Evolutionary conservation across 1,139 yeast species (phyloP).

Genomic region (Yamadazyma membranifaciens): DNA sequence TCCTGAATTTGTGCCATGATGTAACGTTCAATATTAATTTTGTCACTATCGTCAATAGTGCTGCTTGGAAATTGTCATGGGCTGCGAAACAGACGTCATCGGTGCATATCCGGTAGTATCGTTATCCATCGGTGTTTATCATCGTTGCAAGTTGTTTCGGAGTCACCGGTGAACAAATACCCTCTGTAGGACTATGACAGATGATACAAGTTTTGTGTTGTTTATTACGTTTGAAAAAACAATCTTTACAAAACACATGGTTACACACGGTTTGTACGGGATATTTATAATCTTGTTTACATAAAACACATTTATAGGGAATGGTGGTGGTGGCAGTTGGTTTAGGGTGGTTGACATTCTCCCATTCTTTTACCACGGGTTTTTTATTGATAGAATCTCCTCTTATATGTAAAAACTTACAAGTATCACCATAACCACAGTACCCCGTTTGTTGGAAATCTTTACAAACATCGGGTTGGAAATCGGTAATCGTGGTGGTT

Average conservation of each 20-base stretch:
- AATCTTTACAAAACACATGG: slow-evolving; percentile 65
- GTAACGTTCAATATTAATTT: no score
- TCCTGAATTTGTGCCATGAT: slow-evolving; percentile 22
- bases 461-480: slow-evolving; percentile 93
- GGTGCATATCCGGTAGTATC: not conserved
- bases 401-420: slow-evolving; percentile 88
- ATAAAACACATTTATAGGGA: slow-evolving; percentile 66
- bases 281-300: slow-evolving; percentile 52
- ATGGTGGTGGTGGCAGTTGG: slow-evolving; percentile 16
- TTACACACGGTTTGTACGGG: slow-evolving; percentile 67
- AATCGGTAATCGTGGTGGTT: slow-evolving; percentile 79
- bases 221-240: slow-evolving; percentile 50
- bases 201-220: slow-evolving; percentile 47
- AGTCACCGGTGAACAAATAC: slow-evolving; percentile 34
- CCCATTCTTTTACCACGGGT: slow-evolving; percentile 76
- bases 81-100: not conserved
- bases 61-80: not conserved
- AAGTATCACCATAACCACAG: slow-evolving; percentile 98
- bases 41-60: no score
- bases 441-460: slow-evolving; percentile 90
- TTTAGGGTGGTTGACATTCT: slow-evolving; percentile 24
- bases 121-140: not conserved
- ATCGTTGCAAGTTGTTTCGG: slow-evolving; percentile 8
- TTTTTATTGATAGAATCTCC: slow-evolving; percentile 80
- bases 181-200: slow-evolving; percentile 59